Conservation (phyloP, 345 rosid species). For the Populus euphratica region DNA sequence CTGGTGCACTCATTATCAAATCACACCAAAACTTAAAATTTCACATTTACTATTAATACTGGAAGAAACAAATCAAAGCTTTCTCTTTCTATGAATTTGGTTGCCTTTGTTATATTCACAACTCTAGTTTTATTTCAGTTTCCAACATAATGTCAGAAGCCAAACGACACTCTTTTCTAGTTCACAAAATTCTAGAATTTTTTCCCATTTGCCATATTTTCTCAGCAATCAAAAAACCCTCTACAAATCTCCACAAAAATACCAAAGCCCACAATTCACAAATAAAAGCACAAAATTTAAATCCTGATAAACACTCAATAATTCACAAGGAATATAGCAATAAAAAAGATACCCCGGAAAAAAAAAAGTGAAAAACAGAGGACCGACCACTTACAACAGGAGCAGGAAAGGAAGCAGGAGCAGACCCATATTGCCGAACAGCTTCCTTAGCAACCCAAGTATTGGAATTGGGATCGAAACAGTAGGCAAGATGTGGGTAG, state of each 20-base stretch:
- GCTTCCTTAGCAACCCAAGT: conserved; percentile 23
- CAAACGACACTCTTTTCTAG: too few relatives aligned
- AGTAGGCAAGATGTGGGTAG: conserved; percentile 5
- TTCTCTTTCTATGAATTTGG: too few relatives aligned
- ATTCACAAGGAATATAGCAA: neutral
- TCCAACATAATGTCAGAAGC: too few relatives aligned
- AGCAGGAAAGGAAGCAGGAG: conserved; percentile 20
- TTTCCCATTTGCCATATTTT: too few relatives aligned
- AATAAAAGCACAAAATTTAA: neutral
- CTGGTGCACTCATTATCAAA: too few relatives aligned
- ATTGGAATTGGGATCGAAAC: conserved; percentile 22
- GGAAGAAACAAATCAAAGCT: too few relatives aligned
- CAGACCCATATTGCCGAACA: conserved; percentile 22
- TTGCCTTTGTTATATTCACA: too few relatives aligned
- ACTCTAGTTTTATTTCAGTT: too few relatives aligned
- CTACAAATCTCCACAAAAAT: neutral
- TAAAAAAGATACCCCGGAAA: neutral
- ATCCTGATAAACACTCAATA: neutral
- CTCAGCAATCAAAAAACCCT: neutral
- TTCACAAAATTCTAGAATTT: too few relatives aligned
- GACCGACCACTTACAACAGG: conserved; percentile 34
- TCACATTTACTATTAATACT: too few relatives aligned
- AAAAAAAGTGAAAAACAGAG: conserved; percentile 1
- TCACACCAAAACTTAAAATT: too few relatives aligned
- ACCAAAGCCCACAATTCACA: neutral